Evolutionary conservation across 225 moss, liverwort and hornwort species (phyloP).

Genomic region (Asterella californica): DNA sequence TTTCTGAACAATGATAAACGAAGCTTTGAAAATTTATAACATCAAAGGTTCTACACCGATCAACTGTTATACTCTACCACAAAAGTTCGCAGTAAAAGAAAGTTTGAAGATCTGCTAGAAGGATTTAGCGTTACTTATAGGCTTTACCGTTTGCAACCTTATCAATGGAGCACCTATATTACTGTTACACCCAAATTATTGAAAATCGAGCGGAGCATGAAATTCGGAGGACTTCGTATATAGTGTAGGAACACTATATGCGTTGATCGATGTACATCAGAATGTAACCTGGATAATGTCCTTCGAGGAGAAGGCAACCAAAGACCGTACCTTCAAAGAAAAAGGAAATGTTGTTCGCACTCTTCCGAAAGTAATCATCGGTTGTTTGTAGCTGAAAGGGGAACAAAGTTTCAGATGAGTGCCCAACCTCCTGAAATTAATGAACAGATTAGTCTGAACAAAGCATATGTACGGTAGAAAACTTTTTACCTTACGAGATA

Average conservation of each 20-base stretch:
- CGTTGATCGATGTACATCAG: too few species aligned
- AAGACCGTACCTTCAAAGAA: constrained; percentile 85
- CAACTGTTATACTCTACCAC: too few species aligned
- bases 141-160: too few species aligned
- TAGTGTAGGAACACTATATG: too few species aligned
- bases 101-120: too few species aligned
- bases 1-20: constrained; percentile 50
- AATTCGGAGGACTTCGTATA: too few species aligned
- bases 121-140: too few species aligned
- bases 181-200: too few species aligned
- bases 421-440: background rate
- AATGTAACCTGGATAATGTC: too few species aligned
- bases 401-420: constrained; percentile 1
- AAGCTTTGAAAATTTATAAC: background rate
- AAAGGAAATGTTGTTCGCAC: constrained; percentile 83
- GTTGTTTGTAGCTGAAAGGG: constrained; percentile 21
- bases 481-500: background rate
- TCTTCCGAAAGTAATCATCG: constrained; percentile 64
- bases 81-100: too few species aligned
- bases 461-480: background rate
- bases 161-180: too few species aligned
- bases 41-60: background rate
- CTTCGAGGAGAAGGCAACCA: background rate
- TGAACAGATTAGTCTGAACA: background rate
- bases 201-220: too few species aligned